phyloP scores from a whole-genome alignment of 139 green algal species.

The Zygnema circumcarinatum region DNA sequence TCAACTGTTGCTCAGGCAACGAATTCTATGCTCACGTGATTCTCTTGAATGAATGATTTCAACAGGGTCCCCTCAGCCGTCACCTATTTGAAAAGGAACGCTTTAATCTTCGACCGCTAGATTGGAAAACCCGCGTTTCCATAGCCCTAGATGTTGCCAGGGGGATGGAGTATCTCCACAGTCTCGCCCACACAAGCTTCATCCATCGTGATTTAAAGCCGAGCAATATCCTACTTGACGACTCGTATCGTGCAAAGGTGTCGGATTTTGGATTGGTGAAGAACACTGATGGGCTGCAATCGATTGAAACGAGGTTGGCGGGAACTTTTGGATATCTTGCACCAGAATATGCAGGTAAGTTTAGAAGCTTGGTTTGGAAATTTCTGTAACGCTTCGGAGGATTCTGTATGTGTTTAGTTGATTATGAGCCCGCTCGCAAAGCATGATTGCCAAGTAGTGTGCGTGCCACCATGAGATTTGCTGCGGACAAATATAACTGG shows the following conservation, averaged over 20 bases:
- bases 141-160: conserved; percentile 63
- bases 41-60: too few relatives aligned
- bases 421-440: too few relatives aligned
- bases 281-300: conserved; percentile 7
- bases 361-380: not conserved
- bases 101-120: conserved; percentile 41
- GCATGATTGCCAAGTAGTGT: too few relatives aligned
- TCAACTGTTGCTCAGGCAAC: not conserved
- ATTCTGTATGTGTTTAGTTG: too few relatives aligned
- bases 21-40: not conserved
- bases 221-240: conserved; percentile 69
- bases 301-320: conserved; percentile 52
- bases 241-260: conserved; percentile 61
- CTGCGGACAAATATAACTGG: too few relatives aligned
- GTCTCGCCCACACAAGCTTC: conserved; percentile 39
- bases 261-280: conserved; percentile 70
- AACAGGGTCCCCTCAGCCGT: conserved; percentile 30
- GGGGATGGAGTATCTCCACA: conserved; percentile 58
- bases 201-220: conserved; percentile 61
- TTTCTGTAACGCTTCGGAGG: too few relatives aligned
- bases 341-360: conserved; percentile 65
- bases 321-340: conserved; percentile 72
- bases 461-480: too few relatives aligned
- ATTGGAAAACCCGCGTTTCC: conserved; percentile 63
- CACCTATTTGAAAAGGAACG: conserved; percentile 40